phyloP scores from a whole-genome alignment of 208 protist species.

The Trypanosomatidae sp. region DNA sequence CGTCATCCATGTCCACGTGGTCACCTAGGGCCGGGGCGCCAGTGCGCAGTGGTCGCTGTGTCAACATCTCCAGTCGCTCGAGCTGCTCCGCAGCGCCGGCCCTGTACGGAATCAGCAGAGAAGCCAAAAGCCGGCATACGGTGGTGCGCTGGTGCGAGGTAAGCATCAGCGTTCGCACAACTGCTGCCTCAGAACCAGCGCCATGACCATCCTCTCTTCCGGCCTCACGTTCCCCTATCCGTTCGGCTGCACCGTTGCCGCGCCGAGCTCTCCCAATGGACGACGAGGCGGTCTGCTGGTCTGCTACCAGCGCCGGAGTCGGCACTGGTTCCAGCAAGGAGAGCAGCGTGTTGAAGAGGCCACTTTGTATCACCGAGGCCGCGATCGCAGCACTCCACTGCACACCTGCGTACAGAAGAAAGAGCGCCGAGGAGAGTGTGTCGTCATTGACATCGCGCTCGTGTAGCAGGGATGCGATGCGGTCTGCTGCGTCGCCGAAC shows the following conservation, averaged over 20 bases:
- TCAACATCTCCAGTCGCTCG: conserved; percentile 24
- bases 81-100: conserved; percentile 35
- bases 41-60: conserved; percentile 14
- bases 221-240: not conserved
- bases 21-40: conserved; percentile 7
- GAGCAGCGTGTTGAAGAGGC: conserved; percentile 35
- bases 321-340: conserved; percentile 14
- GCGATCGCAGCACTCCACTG: conserved; percentile 44
- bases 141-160: conserved; percentile 47
- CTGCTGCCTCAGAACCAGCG: conserved; percentile 4
- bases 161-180: conserved; percentile 16
- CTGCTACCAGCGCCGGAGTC: not conserved
- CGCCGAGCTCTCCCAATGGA: not conserved
- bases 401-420: conserved; percentile 50
- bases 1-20: conserved; percentile 13
- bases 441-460: conserved; percentile 40
- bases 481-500: conserved; percentile 49
- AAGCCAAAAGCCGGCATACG: conserved; percentile 46
- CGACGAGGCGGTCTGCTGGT: not conserved
- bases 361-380: conserved; percentile 36
- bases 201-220: not conserved
- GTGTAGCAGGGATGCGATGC: conserved; percentile 42
- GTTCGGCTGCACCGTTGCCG: not conserved
- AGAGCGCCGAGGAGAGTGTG: conserved; percentile 43
- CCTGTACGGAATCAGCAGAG: conserved; percentile 40